These are phyloP conservation scores for Salix koriyanagi DNA, from an alignment of 345 rosid genomes.

Conservation along the genomic window DNA sequence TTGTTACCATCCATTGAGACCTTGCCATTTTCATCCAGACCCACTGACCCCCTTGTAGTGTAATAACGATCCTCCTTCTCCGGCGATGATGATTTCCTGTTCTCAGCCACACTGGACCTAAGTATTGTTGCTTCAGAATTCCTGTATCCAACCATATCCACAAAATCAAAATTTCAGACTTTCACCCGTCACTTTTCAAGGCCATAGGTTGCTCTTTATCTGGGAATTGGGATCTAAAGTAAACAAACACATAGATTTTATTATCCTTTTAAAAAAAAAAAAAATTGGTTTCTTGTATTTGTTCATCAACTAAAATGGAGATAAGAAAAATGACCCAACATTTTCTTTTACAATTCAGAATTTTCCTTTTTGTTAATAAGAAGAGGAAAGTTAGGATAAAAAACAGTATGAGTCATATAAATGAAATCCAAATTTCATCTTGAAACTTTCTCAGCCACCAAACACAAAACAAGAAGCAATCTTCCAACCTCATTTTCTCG, in stretches of 20 bases:
- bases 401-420: background rate
- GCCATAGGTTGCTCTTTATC: background rate
- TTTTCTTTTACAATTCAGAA: conserved; percentile 5
- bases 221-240: conserved; percentile 4
- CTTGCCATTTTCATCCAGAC: conserved; percentile 48
- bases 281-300: background rate
- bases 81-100: conserved; percentile 39
- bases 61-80: conserved; percentile 66
- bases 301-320: conserved; percentile 30
- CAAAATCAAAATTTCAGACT: background rate
- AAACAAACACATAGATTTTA: background rate
- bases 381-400: background rate
- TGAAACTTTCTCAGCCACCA: conserved; percentile 6
- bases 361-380: conserved; percentile 3
- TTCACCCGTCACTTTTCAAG: background rate
- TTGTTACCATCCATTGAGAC: conserved; percentile 29
- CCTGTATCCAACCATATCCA: conserved; percentile 32
- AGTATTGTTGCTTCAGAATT: conserved; percentile 47
- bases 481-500: conserved; percentile 10
- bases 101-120: conserved; percentile 31
- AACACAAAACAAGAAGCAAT: conserved; percentile 1
- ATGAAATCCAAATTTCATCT: background rate
- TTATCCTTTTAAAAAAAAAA: background rate
- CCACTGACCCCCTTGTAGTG: conserved; percentile 52
- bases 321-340: background rate